Evolutionary conservation across 2,329 filamentous ascomycete genomes (phyloP).

Genomic region (Raffaelea ambrosiae): DNA sequence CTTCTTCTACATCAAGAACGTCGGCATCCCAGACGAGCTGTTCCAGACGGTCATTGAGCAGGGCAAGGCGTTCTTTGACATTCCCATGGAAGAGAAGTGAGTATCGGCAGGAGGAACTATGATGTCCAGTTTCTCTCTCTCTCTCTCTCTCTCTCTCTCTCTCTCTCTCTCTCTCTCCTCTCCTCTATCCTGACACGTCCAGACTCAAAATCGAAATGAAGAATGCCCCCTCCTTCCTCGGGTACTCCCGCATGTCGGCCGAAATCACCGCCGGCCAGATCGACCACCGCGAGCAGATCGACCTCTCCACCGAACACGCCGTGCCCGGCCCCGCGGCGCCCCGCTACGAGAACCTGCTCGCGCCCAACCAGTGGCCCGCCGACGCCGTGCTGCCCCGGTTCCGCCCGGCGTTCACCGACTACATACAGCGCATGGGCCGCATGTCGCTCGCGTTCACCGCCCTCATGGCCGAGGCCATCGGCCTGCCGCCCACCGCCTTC

Average conservation of each 20-base stretch:
- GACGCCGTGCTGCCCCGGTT: conserved; percentile 56
- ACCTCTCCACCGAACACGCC: conserved; percentile 72
- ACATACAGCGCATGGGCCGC: conserved; percentile 66
- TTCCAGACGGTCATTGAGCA: conserved; percentile 57
- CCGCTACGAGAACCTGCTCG: conserved; percentile 64
- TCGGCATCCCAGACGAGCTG: conserved; percentile 59
- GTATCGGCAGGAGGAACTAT: too few species aligned
- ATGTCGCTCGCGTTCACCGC: conserved; percentile 68
- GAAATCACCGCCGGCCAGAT: conserved; percentile 65
- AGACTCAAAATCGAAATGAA: conserved; percentile 65
- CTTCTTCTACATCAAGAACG: conserved; percentile 77
- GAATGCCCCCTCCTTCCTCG: conserved; percentile 62
- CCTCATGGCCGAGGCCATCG: conserved; percentile 77
- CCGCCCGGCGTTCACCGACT: conserved; percentile 59
- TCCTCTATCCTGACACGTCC: not conserved
- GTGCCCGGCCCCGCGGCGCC: conserved; percentile 55
- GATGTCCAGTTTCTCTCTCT: not conserved
- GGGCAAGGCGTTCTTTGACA: conserved; percentile 67
- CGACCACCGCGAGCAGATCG: conserved; percentile 81
- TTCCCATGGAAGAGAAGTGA: conserved; percentile 68
- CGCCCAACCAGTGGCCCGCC: conserved; percentile 75
- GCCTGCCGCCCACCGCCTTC: conserved; percentile 61
- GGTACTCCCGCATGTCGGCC: conserved; percentile 57
- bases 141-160: not conserved
- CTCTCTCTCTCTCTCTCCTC: not conserved